Evolutionary conservation across 257 asterid species (phyloP).

Genomic region (Nicotiana sylvestris): DNA sequence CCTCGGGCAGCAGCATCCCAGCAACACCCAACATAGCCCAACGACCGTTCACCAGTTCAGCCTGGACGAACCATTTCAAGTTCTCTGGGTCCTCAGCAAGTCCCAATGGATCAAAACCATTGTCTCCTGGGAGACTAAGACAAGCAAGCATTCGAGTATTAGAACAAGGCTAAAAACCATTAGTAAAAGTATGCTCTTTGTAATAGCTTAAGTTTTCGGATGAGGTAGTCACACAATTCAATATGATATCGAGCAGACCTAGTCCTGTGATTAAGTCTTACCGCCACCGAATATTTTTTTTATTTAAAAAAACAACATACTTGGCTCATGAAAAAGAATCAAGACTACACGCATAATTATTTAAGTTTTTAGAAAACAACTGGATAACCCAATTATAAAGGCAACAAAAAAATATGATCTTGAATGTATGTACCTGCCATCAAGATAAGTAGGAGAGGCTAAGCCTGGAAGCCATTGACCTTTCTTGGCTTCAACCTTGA

Average conservation of each 20-base stretch:
- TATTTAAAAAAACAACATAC: neutral
- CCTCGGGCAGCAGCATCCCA: constrained; percentile 88
- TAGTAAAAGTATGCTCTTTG: neutral
- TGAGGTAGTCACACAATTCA: neutral
- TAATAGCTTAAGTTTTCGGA: neutral
- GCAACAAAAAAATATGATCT: neutral
- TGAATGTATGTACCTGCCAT: constrained; percentile 57
- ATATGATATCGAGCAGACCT: neutral
- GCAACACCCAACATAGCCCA: constrained; percentile 99
- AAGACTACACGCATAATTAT: neutral
- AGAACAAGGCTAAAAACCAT: neutral
- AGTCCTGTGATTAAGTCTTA: too few species aligned
- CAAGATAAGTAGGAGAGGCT: constrained; percentile 75
- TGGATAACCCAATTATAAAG: neutral
- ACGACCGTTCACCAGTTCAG: constrained; percentile 82
- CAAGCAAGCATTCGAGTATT: neutral
- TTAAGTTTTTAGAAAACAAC: neutral
- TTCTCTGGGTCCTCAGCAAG: constrained; percentile 92
- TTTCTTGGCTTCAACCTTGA: constrained; percentile 90
- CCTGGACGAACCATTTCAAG: constrained; percentile 80
- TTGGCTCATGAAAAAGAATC: neutral
- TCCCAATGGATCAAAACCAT: constrained; percentile 86
- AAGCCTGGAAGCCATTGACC: constrained; percentile 96
- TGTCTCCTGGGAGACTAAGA: constrained; percentile 77
- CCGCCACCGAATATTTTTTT: too few species aligned